These are phyloP conservation scores for Cercospora sp. DNA, from an alignment of 2,329 filamentous ascomycete species.

Conservation along the genomic window DNA sequence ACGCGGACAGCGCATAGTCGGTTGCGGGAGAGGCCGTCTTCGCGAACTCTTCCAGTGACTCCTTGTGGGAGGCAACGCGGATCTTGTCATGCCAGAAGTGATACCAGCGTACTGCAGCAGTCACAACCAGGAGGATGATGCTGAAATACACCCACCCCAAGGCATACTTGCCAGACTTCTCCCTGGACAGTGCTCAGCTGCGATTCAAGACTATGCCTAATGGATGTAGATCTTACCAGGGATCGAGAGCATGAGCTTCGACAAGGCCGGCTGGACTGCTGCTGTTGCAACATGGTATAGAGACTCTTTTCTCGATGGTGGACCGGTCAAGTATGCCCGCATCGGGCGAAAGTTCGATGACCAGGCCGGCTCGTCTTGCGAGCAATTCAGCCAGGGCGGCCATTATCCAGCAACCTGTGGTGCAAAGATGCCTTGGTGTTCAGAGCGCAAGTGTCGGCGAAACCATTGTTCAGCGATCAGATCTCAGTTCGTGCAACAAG, in stretches of 20 bases:
- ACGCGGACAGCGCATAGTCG: constrained; percentile 62
- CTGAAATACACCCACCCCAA: constrained; percentile 88
- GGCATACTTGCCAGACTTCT: constrained; percentile 78
- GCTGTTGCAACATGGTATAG: constrained; percentile 56
- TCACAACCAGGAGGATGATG: constrained; percentile 66
- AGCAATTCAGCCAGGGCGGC: constrained; percentile 34
- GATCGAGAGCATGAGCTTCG: constrained; percentile 64
- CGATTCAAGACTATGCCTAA: background rate
- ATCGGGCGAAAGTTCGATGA: constrained; percentile 25
- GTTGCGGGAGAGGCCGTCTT: constrained; percentile 56
- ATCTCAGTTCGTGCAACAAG: background rate
- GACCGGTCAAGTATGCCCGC: constrained; percentile 10
- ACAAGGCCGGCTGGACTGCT: constrained; percentile 57
- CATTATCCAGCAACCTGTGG: constrained; percentile 24
- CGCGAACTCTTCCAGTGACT: constrained; percentile 70
- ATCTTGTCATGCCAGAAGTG: constrained; percentile 94
- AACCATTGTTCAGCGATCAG: background rate
- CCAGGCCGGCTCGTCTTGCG: constrained; percentile 32
- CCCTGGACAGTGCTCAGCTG: constrained; percentile 28
- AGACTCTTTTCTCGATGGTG: constrained; percentile 47
- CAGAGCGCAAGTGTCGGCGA: background rate
- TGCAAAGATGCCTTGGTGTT: background rate
- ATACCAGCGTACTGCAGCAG: constrained; percentile 72
- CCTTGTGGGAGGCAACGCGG: constrained; percentile 82
- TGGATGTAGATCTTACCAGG: constrained; percentile 55